A percentile compares a stretch with the other conserved stretches of the same genome.
phyloP scores from a whole-genome alignment of 2,329 filamentous ascomycete genomes.

The Fusarium luffae region DNA sequence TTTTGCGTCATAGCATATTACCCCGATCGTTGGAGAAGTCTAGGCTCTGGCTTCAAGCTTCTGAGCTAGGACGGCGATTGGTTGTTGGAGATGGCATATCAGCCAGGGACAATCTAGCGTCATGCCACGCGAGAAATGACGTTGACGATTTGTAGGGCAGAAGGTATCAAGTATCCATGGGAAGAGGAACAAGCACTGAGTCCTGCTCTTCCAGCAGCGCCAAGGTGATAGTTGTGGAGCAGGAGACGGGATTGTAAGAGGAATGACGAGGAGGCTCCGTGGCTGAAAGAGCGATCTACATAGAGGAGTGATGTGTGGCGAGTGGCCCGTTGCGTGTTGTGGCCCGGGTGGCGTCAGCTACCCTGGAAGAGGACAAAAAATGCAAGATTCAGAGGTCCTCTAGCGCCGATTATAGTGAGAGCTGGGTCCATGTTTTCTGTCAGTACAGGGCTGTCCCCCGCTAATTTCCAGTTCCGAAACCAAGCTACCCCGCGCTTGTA shows the following conservation, averaged over 20 bases:
- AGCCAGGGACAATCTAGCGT: conserved; percentile 36
- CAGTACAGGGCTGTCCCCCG: conserved; percentile 1
- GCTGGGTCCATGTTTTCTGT: conserved; percentile 10
- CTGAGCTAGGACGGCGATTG: conserved; percentile 23
- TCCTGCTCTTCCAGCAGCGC: conserved; percentile 28
- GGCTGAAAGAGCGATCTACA: conserved; percentile 23
- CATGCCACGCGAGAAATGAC: conserved; percentile 41
- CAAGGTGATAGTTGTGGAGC: conserved; percentile 40
- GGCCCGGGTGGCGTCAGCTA: conserved; percentile 31
- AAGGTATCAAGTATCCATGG: neutral
- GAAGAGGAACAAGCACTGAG: conserved; percentile 8
- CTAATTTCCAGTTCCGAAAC: conserved; percentile 4
- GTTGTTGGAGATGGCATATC: conserved; percentile 14
- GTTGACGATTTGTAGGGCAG: conserved; percentile 40
- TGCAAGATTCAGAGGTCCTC: neutral
- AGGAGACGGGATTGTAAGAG: conserved; percentile 12
- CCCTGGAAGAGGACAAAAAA: conserved; percentile 16
- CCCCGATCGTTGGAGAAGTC: conserved; percentile 21
- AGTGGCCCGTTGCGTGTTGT: conserved; percentile 29
- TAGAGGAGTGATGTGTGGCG: conserved; percentile 27
- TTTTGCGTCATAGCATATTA: conserved; percentile 43
- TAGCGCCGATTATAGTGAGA: conserved; percentile 4
- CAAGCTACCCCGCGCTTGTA: conserved; percentile 30
- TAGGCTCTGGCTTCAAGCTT: conserved; percentile 4
- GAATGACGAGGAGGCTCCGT: conserved; percentile 40